A percentile compares a stretch with the other conserved stretches of the same genome.
Evolutionary conservation across 352 stramenopile species (phyloP).

Genomic region (Blastocystis sp.): DNA sequence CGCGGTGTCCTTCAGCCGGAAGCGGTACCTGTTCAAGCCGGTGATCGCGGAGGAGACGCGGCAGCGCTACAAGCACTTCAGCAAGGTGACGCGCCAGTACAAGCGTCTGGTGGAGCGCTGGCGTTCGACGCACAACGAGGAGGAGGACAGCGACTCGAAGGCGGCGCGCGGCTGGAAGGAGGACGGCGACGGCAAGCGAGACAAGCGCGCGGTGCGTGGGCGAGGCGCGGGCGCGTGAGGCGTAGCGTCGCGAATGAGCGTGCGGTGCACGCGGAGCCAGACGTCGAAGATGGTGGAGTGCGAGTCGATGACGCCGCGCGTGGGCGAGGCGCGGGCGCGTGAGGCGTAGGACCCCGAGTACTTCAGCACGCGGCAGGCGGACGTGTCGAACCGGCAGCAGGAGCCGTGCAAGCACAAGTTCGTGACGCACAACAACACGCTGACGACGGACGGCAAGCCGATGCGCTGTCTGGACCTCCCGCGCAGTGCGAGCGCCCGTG

Average conservation of each 20-base stretch:
- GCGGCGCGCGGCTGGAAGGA: conserved; percentile 33
- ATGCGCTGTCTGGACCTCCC: conserved; percentile 54
- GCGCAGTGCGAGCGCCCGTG: not conserved
- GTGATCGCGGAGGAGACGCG: conserved; percentile 22
- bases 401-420: conserved; percentile 1
- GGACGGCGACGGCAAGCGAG: conserved; percentile 33
- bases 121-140: conserved; percentile 6
- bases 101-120: conserved; percentile 21
- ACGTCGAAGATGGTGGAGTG: conserved; percentile 60
- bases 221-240: not conserved
- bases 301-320: conserved; percentile 18
- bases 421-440: conserved; percentile 37
- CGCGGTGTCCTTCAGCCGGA: conserved; percentile 11
- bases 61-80: conserved; percentile 1
- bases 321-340: not conserved
- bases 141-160: not conserved
- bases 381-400: conserved; percentile 22
- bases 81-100: not conserved
- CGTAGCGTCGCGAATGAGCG: conserved; percentile 10
- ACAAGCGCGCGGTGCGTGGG: conserved; percentile 17
- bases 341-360: conserved; percentile 28
- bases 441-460: conserved; percentile 50
- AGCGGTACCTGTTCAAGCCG: conserved; percentile 10
- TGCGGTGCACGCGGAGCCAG: conserved; percentile 37
- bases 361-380: conserved; percentile 42